Evolutionary conservation across 208 protist species (phyloP).

Genomic region (Herpetomonas muscarum): DNA sequence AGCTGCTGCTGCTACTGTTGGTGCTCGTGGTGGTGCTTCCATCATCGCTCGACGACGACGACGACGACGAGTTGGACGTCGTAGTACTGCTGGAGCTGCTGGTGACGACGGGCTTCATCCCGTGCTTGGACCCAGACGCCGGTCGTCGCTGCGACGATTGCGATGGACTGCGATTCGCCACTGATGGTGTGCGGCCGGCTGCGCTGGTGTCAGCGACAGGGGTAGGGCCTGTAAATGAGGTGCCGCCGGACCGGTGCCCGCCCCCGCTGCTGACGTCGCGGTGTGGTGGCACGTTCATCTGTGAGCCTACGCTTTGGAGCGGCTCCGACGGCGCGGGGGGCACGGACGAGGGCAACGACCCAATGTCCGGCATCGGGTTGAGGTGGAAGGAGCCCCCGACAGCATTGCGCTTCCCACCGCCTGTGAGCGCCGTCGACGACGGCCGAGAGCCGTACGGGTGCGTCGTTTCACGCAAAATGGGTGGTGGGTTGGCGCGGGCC

Average conservation of each 20-base stretch:
- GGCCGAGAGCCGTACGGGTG: conserved; percentile 2
- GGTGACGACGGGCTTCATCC: not conserved
- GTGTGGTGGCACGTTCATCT: too few species aligned
- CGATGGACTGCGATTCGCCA: not conserved
- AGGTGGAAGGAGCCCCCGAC: conserved; percentile 20
- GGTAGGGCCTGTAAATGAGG: too few species aligned
- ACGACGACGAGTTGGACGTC: not conserved
- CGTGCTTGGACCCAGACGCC: not conserved
- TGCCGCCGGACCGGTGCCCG: too few species aligned
- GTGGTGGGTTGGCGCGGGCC: not conserved
- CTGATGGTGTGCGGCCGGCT: not conserved
- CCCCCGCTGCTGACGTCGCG: too few species aligned
- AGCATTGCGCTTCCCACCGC: conserved; percentile 4
- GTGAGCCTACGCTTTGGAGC: too few species aligned
- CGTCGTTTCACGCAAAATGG: not conserved
- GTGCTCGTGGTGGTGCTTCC: not conserved
- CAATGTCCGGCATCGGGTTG: conserved; percentile 20
- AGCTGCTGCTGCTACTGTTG: not conserved
- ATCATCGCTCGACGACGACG: too few species aligned
- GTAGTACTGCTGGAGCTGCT: not conserved
- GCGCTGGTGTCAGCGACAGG: not conserved
- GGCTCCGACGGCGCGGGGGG: too few species aligned
- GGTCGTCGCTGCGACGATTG: not conserved
- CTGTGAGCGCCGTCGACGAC: conserved; percentile 1
- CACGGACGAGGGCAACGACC: too few species aligned